Conservation (phyloP, 805 yeast species). For the Saccharomycodes ludwigii region DNA sequence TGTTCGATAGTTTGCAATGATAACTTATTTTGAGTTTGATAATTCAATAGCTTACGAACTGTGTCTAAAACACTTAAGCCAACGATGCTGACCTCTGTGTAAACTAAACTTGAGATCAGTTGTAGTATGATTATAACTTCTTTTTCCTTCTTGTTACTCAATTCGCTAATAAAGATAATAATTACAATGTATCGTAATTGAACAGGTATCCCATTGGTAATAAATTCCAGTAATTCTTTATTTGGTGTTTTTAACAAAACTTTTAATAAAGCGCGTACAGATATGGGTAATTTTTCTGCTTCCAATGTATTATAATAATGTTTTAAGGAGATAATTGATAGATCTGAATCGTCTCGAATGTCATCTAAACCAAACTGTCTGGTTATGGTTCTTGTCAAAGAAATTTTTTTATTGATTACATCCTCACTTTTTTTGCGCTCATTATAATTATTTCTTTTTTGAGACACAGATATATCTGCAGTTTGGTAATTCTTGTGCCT, state of each 20-base stretch:
- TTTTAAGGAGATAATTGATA: slow-evolving; percentile 33
- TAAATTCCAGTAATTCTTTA: slow-evolving; percentile 39
- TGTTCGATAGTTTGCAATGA: slow-evolving; percentile 22
- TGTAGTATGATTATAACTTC: slow-evolving; percentile 25
- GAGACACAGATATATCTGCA: neutral
- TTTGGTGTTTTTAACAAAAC: slow-evolving; percentile 28
- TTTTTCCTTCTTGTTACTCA: slow-evolving; percentile 12
- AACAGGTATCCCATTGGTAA: slow-evolving; percentile 71
- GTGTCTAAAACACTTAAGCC: slow-evolving; percentile 81
- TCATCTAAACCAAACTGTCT: slow-evolving; percentile 17
- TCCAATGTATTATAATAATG: slow-evolving; percentile 53
- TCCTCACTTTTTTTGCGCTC: neutral
- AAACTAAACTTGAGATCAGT: slow-evolving; percentile 45
- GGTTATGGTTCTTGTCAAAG: slow-evolving; percentile 20
- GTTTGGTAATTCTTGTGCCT: neutral
- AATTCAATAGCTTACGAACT: slow-evolving; percentile 41
- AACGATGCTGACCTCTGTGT: slow-evolving; percentile 70
- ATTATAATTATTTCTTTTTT: too few relatives aligned
- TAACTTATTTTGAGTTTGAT: slow-evolving; percentile 28
- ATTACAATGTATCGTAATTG: slow-evolving; percentile 61
- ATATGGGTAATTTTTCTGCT: slow-evolving; percentile 43
- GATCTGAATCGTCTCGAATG: slow-evolving; percentile 14
- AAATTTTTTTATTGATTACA: neutral
- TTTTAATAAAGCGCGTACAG: slow-evolving; percentile 41
- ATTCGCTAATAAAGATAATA: slow-evolving; percentile 30